A percentile compares a stretch with the other conserved stretches of the same genome.
These are phyloP conservation scores for Naumovozyma dairenensis DNA, from an alignment of 805 yeast species.

Conservation along the genomic window DNA sequence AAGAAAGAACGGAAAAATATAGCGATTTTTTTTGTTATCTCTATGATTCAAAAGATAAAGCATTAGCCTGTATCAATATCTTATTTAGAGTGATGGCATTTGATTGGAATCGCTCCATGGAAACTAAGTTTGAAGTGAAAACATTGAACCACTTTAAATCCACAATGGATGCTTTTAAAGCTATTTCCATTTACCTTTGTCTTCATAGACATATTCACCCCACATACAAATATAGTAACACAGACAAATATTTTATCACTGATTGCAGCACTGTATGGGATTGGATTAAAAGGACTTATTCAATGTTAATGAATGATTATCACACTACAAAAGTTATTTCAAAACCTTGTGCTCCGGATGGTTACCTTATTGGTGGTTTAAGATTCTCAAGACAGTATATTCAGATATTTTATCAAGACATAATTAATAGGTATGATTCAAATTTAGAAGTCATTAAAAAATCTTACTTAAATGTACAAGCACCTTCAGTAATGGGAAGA, in stretches of 20 bases:
- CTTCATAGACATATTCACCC: neutral
- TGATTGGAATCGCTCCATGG: neutral
- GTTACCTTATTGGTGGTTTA: neutral
- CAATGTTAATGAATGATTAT: neutral
- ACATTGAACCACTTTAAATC: neutral
- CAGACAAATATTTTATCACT: too few relatives aligned
- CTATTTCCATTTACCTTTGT: neutral
- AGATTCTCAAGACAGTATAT: neutral
- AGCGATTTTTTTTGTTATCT: neutral
- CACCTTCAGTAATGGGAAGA: neutral
- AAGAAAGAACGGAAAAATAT: neutral
- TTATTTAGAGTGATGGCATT: neutral
- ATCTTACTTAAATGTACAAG: neutral
- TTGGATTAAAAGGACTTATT: neutral
- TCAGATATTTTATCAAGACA: neutral
- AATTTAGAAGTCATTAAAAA: neutral
- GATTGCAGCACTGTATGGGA: too few relatives aligned
- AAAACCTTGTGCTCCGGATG: neutral
- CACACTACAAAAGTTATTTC: neutral
- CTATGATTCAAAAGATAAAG: neutral
- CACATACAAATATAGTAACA: neutral
- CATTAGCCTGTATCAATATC: neutral
- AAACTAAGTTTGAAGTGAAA: neutral
- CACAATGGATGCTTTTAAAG: neutral
- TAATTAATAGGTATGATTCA: neutral